Evolutionary conservation across 805 yeast genomes (phyloP), one percentile per base, ranked within the genome.

Genomic region (Zygosaccharomyces bisporus): DNA sequence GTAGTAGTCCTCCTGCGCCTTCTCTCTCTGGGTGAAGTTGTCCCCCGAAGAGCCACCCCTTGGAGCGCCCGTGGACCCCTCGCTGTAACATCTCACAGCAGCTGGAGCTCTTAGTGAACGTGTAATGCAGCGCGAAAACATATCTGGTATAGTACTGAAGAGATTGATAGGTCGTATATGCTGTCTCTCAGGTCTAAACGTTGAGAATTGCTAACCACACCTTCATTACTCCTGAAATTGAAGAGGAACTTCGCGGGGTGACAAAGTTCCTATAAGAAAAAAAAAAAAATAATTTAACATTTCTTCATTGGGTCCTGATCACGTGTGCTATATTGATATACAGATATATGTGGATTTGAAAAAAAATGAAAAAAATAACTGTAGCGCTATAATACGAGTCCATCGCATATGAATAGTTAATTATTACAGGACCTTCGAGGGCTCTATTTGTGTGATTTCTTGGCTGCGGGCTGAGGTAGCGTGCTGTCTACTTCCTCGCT

Each of bases 1-100:
- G 73, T 81, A 90, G 59, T 73, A 75, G 65, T 84, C 88, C 74
- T 91, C 99, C 64, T 81, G 82, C 52, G 96, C 96, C 71, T 79
- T 83, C 76, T 93, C 99, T 67, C 95, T 89, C 67, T 89, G 87
- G 57, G 77, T 72, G 71, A 84, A 83, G 49, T 82, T 71, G 58
- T 83, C 86, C 36, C 73, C 70, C 40, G 74, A 65, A 42, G 75
- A 76, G 39, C 69, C 74, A 39, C 75, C 66, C 3, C 57, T 57
- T 58, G 85, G 76, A 49, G 77, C 72, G 33, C 80, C 68, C 51
- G 85, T 85, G 40, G 81, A 73, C 54, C 81, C 73, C 55, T 76
- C 87, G 45, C 79, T 52, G 58, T 67, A 64, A 41, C 55, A 39
- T 58, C 73, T 63, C 12, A 37, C n/a, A 50, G 45, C 41, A 23